Evolutionary conservation across 75 land plant genomes (phyloP).

Genomic region (Cunninghamia lanceolata): DNA sequence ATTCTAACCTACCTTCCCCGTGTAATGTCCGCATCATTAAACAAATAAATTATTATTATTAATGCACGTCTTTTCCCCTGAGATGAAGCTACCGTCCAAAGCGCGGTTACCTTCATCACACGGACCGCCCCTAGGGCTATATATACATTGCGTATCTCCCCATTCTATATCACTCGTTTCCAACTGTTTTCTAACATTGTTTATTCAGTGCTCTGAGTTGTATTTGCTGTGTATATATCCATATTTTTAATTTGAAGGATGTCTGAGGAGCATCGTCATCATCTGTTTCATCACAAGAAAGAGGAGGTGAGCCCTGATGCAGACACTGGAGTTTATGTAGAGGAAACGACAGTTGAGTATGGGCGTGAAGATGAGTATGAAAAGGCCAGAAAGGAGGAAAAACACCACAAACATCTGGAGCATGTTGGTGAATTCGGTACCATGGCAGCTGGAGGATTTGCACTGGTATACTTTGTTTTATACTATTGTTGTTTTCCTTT

Average conservation of each 20-base stretch:
- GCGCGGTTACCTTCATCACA: too few relatives aligned
- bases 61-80: too few relatives aligned
- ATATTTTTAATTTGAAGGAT: not conserved
- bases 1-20: not conserved
- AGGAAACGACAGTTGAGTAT: not conserved
- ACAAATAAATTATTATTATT: too few relatives aligned
- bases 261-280: not conserved
- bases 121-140: not conserved
- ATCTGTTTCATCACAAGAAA: not conserved
- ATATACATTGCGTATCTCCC: not conserved
- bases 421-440: slow-evolving; percentile 20
- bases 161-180: not conserved
- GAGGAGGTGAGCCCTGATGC: not conserved
- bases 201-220: not conserved
- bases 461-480: slow-evolving; percentile 25
- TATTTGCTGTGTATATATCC: too few relatives aligned
- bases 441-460: slow-evolving; percentile 32
- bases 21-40: not conserved
- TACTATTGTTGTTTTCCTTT: too few relatives aligned
- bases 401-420: slow-evolving; percentile 9
- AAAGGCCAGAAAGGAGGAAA: not conserved
- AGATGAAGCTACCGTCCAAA: too few relatives aligned
- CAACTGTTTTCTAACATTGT: not conserved
- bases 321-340: not conserved
- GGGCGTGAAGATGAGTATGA: not conserved